Evolutionary conservation across 2,329 filamentous ascomycete genomes (phyloP).

Genomic region (Arthrobotrys iridis): DNA sequence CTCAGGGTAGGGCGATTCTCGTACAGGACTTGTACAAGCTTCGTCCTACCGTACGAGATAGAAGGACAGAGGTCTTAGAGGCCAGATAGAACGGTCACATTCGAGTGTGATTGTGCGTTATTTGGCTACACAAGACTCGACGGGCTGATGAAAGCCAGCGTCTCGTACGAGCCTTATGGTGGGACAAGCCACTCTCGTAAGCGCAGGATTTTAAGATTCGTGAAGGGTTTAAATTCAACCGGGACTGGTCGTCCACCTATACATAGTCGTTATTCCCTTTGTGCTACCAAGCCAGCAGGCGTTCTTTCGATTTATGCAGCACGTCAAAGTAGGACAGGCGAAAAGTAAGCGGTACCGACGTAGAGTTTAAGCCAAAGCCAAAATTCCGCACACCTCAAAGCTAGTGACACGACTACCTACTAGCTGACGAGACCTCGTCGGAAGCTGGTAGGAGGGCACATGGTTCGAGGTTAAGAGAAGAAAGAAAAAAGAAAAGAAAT

Average conservation of each 20-base stretch:
- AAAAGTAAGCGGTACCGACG: conserved; percentile 31
- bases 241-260: background rate
- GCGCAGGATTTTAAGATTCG: conserved; percentile 24
- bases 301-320: conserved; percentile 19
- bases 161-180: conserved; percentile 39
- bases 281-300: conserved; percentile 30
- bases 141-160: background rate
- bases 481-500: conserved; percentile 26
- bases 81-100: background rate
- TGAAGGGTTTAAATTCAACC: background rate
- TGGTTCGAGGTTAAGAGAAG: background rate
- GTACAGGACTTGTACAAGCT: conserved; percentile 6
- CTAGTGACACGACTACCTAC: conserved; percentile 7
- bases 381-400: background rate
- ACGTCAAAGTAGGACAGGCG: conserved; percentile 31
- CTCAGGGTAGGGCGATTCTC: conserved; percentile 8
- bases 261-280: conserved; percentile 19
- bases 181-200: conserved; percentile 26
- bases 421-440: background rate
- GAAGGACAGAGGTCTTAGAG: conserved; percentile 3
- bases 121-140: conserved; percentile 3
- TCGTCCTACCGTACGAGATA: conserved; percentile 8
- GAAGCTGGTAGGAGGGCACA: conserved; percentile 17
- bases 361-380: background rate
- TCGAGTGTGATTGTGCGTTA: conserved; percentile 8